Evolutionary conservation across 305 asterid species (phyloP).

Genomic region (Striga hermonthica): DNA sequence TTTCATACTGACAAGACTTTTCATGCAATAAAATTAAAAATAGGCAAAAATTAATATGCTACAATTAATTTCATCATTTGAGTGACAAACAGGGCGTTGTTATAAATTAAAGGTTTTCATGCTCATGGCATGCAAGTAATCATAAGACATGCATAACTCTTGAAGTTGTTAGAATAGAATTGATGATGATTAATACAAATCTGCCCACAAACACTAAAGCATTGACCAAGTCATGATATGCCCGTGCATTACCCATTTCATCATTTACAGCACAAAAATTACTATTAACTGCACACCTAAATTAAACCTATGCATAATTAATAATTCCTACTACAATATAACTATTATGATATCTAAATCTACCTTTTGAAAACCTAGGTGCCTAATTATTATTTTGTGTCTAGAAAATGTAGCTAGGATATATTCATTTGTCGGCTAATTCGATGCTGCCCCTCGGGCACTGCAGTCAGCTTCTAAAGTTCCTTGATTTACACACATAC

Average conservation of each 20-base stretch:
- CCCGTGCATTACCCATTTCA: constrained; percentile 42
- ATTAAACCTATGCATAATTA: background rate
- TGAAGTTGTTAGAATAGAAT: constrained; percentile 3
- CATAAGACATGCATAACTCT: constrained; percentile 35
- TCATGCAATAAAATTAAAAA: too few relatives aligned
- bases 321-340: too few relatives aligned
- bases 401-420: too few relatives aligned
- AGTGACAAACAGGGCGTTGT: background rate
- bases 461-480: too few relatives aligned
- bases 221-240: constrained; percentile 32
- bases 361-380: background rate
- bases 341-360: background rate
- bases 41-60: too few relatives aligned
- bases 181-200: constrained; percentile 41
- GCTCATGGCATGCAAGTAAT: constrained; percentile 1
- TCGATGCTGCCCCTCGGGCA: too few relatives aligned
- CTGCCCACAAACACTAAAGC: constrained; percentile 39
- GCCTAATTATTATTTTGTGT: too few relatives aligned
- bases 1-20: too few relatives aligned
- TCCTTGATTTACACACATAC: too few relatives aligned
- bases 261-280: constrained; percentile 26
- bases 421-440: too few relatives aligned
- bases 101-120: background rate
- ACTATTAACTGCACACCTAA: background rate
- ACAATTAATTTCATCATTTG: background rate